phyloP scores from a whole-genome alignment of 139 green algal genomes.

The Zygnema circumcarinatum region DNA sequence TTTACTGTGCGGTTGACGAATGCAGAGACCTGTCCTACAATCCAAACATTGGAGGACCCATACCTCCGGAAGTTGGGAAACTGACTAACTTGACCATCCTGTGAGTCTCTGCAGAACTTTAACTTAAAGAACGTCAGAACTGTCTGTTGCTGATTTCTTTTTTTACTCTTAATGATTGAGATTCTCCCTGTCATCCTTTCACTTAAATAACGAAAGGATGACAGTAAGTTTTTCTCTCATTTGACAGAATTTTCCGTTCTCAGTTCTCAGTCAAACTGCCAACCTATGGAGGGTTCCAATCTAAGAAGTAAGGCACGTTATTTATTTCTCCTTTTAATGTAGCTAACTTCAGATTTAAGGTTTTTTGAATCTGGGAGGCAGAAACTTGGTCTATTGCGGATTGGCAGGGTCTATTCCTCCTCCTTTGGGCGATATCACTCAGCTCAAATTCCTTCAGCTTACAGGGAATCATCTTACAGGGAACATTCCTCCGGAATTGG shows the following conservation, averaged over 20 bases:
- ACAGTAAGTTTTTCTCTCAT: conserved; percentile 5
- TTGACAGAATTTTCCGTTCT: neutral
- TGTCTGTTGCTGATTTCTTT: neutral
- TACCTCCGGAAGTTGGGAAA: neutral
- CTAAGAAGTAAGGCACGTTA: too few species aligned
- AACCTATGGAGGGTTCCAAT: too few species aligned
- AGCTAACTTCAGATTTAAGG: too few species aligned
- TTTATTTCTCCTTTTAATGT: too few species aligned
- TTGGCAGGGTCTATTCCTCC: conserved; percentile 6
- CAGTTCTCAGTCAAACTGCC: too few species aligned
- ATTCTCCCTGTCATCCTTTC: neutral
- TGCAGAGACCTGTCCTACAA: conserved; percentile 13
- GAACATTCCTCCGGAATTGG: neutral
- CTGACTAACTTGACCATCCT: conserved; percentile 21
- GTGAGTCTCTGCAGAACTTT: conserved; percentile 18
- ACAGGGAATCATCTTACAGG: conserved; percentile 6
- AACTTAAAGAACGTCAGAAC: too few species aligned
- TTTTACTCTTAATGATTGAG: neutral
- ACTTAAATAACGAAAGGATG: too few species aligned
- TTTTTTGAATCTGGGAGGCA: too few species aligned
- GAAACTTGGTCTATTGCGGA: conserved; percentile 4
- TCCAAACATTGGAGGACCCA: neutral
- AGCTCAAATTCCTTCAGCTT: conserved; percentile 19
- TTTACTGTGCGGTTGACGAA: neutral
- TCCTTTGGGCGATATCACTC: neutral